Percentiles rank a stretch among this genome's conserved stretches.
Evolutionary conservation across 2,329 filamentous ascomycete species (phyloP).

Genomic region (Colletotrichum caudatum): DNA sequence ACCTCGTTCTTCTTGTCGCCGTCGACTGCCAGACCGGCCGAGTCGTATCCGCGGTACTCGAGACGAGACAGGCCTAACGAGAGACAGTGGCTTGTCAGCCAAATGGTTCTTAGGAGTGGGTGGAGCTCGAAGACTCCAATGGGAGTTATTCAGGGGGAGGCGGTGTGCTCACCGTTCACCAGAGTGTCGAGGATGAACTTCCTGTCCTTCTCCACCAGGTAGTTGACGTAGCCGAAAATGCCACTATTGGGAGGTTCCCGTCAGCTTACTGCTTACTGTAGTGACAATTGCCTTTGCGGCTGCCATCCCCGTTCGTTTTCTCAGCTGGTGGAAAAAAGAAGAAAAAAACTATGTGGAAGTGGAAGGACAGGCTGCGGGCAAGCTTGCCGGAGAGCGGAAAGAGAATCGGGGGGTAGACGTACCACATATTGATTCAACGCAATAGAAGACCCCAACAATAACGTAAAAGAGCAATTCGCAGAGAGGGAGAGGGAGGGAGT

Average conservation of each 20-base stretch:
- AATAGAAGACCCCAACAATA: conserved; percentile 33
- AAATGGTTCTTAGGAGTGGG: conserved; percentile 24
- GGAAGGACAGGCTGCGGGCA: conserved; percentile 25
- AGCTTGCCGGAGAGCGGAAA: conserved; percentile 29
- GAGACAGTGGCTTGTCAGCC: conserved; percentile 47
- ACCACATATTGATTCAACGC: conserved; percentile 45
- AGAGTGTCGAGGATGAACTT: conserved; percentile 96
- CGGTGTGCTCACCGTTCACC: conserved; percentile 81
- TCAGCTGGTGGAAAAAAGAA: conserved; percentile 10
- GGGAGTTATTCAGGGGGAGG: conserved; percentile 36
- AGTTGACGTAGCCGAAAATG: conserved; percentile 99
- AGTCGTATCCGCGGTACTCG: conserved; percentile 99
- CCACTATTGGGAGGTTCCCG: conserved; percentile 67
- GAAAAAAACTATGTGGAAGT: background rate
- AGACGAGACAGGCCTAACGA: conserved; percentile 86
- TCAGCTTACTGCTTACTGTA: conserved; percentile 43
- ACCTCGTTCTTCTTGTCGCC: conserved; percentile 99
- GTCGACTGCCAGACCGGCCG: conserved; percentile 93
- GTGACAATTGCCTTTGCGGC: conserved; percentile 23
- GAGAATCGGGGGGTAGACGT: conserved; percentile 36
- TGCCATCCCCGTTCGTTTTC: background rate
- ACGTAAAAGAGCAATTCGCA: conserved; percentile 39
- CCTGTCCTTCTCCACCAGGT: conserved; percentile 98
- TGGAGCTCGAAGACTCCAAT: conserved; percentile 30
- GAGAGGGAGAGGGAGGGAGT: conserved; percentile 9